Base-by-base conservation (phyloP, 1,284 basidiomycete species). In the Heterobasidion annosum region DNA sequence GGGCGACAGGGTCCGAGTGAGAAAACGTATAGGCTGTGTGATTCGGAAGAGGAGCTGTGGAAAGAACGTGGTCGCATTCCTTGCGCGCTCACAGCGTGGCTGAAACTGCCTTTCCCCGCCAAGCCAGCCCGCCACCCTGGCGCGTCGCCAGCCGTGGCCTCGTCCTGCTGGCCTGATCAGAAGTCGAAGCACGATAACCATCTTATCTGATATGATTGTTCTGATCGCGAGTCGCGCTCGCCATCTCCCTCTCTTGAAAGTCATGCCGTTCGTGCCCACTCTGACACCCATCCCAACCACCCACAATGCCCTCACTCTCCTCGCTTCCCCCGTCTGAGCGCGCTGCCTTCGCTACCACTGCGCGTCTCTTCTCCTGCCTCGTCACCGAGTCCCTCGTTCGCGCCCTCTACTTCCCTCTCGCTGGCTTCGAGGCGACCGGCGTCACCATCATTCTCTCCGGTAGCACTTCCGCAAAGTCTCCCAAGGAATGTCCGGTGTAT, bases 301-400 rank as follows among this genome's bases (percentile, higher is more conserved):
- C 33, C 25, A 50, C 48, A 15, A 34, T 33, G 43, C 51, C 33
- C 43, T 16, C 33, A 34, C 57, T 51, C 64, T 71, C 47, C 47
- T 63, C 50, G 65, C 70, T 34, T 57, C 57, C 25, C 54, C 49
- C 13, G 15, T 3, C 57, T 33, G 67, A 74, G 60, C 70, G 73
- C 25, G 76, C 77, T 42, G 62, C 68, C 32, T 77, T 78, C 58
- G 73, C 73, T 4, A 73, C 73, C 34, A 65, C 69, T 34, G 67
- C 76, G 13, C 74, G 78, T 19, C 62, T 80, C 2, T 58, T 79
- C 18, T 78, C 76, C 34, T 78, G 76, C 58, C 70, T 80, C 7
- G 75, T 79, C 51, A 77, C 77, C 1, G 77, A 79, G 62, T 76
- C 75, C 3, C 67, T 79, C 12, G 69, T 73, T 18, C 65, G 65